These are phyloP conservation scores for Mycena indigotica DNA, from an alignment of 768 basidiomycete species.

Conservation along the genomic window DNA sequence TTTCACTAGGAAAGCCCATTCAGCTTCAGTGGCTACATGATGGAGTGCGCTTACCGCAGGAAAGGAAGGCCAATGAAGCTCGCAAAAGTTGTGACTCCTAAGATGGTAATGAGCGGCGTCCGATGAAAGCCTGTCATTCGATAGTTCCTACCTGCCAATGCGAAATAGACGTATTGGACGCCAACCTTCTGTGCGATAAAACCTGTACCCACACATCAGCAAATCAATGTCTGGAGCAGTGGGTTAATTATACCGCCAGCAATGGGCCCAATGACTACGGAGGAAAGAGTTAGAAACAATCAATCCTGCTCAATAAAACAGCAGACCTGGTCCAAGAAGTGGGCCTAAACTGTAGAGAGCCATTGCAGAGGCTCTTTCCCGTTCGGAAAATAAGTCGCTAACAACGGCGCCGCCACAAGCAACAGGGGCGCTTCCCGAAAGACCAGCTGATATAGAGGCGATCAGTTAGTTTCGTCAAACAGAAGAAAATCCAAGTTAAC, in stretches of 20 bases:
- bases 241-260: conserved; percentile 42
- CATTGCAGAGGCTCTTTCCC: conserved; percentile 66
- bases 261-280: conserved; percentile 55
- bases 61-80: conserved; percentile 58
- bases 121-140: not conserved
- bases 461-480: too few species aligned
- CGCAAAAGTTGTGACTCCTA: conserved; percentile 45
- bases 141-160: conserved; percentile 41
- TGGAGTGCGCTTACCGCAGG: conserved; percentile 31
- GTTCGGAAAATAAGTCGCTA: conserved; percentile 67
- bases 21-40: not conserved
- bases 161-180: conserved; percentile 61
- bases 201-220: conserved; percentile 29
- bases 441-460: conserved; percentile 51
- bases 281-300: conserved; percentile 9
- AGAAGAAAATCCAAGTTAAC: conserved; percentile 38
- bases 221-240: not conserved
- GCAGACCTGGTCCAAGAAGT: conserved; percentile 47
- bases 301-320: not conserved
- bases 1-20: conserved; percentile 45
- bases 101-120: not conserved
- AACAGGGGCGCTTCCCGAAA: conserved; percentile 65
- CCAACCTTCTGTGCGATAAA: conserved; percentile 63
- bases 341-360: conserved; percentile 67
- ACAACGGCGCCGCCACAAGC: conserved; percentile 65